Evolutionary conservation across 2,329 filamentous ascomycete species (phyloP).

Genomic region (Penicillium sp.): DNA sequence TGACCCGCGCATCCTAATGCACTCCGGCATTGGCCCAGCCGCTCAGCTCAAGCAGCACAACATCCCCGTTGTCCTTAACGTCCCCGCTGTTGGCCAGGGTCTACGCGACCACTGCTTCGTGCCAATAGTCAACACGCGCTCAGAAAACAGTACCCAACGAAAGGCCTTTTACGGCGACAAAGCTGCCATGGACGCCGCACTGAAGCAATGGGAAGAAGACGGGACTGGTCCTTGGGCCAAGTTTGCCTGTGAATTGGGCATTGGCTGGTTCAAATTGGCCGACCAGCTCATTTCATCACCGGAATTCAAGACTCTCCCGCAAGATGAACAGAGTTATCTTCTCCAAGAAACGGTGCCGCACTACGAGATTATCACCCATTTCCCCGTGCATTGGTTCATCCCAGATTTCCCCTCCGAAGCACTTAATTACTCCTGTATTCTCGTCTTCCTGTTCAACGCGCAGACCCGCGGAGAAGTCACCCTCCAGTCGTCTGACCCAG

Average conservation of each 20-base stretch:
- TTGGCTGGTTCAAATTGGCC: conserved; percentile 46
- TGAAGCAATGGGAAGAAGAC: conserved; percentile 50
- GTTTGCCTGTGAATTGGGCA: conserved; percentile 33
- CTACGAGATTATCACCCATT: conserved; percentile 57
- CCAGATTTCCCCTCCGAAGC: conserved; percentile 26
- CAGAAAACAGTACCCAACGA: conserved; percentile 46
- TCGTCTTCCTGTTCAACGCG: conserved; percentile 56
- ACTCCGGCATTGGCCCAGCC: conserved; percentile 52
- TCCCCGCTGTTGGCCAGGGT: conserved; percentile 48
- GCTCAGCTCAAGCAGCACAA: conserved; percentile 44
- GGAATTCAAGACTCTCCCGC: conserved; percentile 56
- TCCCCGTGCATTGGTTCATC: conserved; percentile 47
- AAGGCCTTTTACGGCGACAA: conserved; percentile 43
- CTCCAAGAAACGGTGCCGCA: conserved; percentile 56
- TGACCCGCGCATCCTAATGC: conserved; percentile 47
- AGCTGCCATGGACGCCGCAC: conserved; percentile 17
- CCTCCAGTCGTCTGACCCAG: conserved; percentile 56
- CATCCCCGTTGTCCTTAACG: conserved; percentile 44
- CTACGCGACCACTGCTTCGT: conserved; percentile 48
- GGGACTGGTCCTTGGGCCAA: conserved; percentile 42
- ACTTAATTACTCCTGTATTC: conserved; percentile 49
- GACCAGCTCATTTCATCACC: conserved; percentile 42
- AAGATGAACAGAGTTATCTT: conserved; percentile 48
- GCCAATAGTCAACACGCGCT: conserved; percentile 40
- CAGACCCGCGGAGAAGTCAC: conserved; percentile 56